Base-by-base conservation (phyloP, 2,329 filamentous ascomycete genomes). In the Botryosphaeria dothidea region DNA sequence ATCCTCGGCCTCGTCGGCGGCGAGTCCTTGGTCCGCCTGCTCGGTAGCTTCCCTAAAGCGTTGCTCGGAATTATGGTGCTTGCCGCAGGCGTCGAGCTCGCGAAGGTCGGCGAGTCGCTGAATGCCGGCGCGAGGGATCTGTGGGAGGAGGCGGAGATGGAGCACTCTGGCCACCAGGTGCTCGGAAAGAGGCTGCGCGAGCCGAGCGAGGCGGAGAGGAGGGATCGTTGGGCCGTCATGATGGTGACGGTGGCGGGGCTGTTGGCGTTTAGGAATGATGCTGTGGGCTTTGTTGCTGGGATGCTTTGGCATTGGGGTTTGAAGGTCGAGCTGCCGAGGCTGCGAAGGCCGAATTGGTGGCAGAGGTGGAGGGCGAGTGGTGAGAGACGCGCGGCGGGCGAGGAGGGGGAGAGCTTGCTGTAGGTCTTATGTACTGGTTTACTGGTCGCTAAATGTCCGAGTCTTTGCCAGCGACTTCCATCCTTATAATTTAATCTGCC, bases 41-140 rank as follows among this genome's bases (percentile, higher is more conserved):
- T 98, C 13, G 80, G 82, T 4, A 81, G 82, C 1, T 97, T 97
- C 71, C 94, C 95, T 0, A 88, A 85, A 67, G 86, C 87, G 3
- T 78, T 97, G 0, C 82, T 98, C 0, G 93, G 92, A 0, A 84
- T 98, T 64, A 93, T 97, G 86, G 93, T 98, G 2, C 83, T 97
- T 29, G 93, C 92, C 0, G 92, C 94, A 0, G 95, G 94, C 0
- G 80, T 97, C 49, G 94, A 98, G 77, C 82, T 98, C 15, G 90
- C 91, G 23, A 91, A 91, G 72, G 93, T 95, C 0, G 93, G 92
- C 0, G 90, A 93, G 74, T 91, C 88, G 66, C 80, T 97, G 41
- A 96, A 96, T 72, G 87, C 91, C n/a, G 87, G 77, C 79, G 90
- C 90, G 69, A 84, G 81, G 71, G 84, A 84, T 80, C 79, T 88